Evolutionary conservation across 176 grass and related monocot genomes (phyloP).

Genomic region (Puccinellia tenuiflora): DNA sequence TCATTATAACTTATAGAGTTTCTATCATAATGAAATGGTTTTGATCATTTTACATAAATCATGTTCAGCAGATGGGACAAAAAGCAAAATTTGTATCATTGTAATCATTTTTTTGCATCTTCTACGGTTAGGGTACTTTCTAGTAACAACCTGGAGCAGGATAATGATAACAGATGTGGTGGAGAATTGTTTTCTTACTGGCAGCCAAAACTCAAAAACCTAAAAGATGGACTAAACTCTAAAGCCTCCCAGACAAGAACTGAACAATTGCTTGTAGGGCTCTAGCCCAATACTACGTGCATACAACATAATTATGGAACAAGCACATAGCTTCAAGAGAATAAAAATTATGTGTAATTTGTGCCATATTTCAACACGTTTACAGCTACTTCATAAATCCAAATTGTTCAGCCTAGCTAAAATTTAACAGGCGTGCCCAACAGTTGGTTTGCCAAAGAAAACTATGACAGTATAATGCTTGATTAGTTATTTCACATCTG

Average conservation of each 20-base stretch:
- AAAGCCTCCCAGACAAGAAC: neutral
- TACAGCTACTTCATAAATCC: neutral
- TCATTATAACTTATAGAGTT: neutral
- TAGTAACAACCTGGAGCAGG: neutral
- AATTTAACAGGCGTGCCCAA: neutral
- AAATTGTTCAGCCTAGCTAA: neutral
- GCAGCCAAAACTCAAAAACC: neutral
- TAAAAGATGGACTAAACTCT: neutral
- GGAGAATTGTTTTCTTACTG: neutral
- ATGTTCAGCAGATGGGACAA: neutral
- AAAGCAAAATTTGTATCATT: neutral
- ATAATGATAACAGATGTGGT: neutral
- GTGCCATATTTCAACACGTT: neutral
- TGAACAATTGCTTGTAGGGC: neutral
- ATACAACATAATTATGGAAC: neutral
- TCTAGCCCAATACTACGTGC: neutral
- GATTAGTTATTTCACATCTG: slow-evolving; percentile 2
- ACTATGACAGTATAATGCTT: neutral
- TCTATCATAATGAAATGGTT: neutral
- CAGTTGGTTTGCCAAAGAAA: neutral
- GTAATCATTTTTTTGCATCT: neutral
- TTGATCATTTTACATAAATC: neutral
- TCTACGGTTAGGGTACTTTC: neutral
- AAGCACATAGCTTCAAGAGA: neutral
- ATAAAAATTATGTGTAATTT: neutral